Evolutionary conservation across 2,329 filamentous ascomycete species (phyloP), one percentile per base, ranked within the genome.

Genomic region (Alternaria sp.): DNA sequence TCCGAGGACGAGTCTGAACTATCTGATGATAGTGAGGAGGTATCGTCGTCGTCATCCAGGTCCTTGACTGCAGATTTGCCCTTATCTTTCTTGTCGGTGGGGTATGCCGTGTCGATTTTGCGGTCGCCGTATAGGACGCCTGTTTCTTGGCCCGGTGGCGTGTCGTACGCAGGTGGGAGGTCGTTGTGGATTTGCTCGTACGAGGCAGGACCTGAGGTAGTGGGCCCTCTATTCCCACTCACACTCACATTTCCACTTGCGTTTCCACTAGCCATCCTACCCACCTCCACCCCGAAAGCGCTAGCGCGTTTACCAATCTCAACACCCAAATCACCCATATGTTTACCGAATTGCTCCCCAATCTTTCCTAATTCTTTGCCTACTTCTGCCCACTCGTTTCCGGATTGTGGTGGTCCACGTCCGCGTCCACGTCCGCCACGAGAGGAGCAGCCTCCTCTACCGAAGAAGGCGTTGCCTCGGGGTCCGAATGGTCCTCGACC

Each of bases 311-410:
- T 68, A 1, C 74, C 77, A 54, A 78, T 69, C 25, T 77, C 66
- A 46, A 75, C 59, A 19, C 77, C 77, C 73, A 70, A 74, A 13
- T 65, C 64, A 5, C 69, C 76, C 69, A 73, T 72, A 15, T 61
- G 68, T 55, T 69, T 75, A 2, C 78, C 77, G 25, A 79, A 74
- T 10, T 78, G 71, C 57, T 79, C 74, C 3, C 78, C 77, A n/a
- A 67, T 71, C 43, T 71, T 61, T 0, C 62, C 62, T 12, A 62
- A 26, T 44, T 62, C 59, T 57, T 65, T 61, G 19, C 62, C 62
- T 13, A 62, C 44, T 56, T 65, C 61, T n/a, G 49, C 62, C 62
- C 54, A 65, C 19, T 63, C 61, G 30, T 63, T 55, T 13, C 28
- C 61, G 21, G 30, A n/a, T 6, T 64, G 58, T 28, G 65, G 61